phyloP scores from a whole-genome alignment of 1,284 basidiomycete genomes.

The Spongiforma sp. region DNA sequence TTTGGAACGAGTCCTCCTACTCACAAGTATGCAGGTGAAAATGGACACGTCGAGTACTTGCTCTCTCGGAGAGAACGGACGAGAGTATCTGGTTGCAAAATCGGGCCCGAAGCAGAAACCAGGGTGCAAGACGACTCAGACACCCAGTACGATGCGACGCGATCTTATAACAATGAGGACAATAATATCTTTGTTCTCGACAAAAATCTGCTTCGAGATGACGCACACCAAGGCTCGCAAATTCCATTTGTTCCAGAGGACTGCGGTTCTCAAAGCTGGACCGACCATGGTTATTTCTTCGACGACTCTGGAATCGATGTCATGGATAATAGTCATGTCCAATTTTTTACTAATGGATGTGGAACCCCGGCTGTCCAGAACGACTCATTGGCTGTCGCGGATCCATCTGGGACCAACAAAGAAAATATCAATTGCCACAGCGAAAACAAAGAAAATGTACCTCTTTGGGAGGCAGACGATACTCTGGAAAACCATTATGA shows the following conservation, averaged over 20 bases:
- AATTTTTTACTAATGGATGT: constrained; percentile 9
- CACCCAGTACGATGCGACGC: not conserved
- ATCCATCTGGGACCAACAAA: constrained; percentile 13
- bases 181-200: not conserved
- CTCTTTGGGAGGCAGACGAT: constrained; percentile 11
- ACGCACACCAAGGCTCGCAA: constrained; percentile 1
- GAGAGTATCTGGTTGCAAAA: constrained; percentile 11
- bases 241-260: not conserved
- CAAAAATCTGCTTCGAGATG: not conserved
- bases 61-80: constrained; percentile 32
- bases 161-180: constrained; percentile 1
- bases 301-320: constrained; percentile 34
- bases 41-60: constrained; percentile 20
- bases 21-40: constrained; percentile 16
- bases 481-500: constrained; percentile 16
- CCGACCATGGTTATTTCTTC: constrained; percentile 14
- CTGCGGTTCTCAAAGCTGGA: not conserved
- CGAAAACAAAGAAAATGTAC: constrained; percentile 30
- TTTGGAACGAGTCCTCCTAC: constrained; percentile 34
- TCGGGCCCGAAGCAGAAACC: constrained; percentile 3
- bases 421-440: constrained; percentile 12
- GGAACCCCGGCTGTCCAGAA: constrained; percentile 5
- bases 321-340: constrained; percentile 10
- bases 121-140: not conserved
- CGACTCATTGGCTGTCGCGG: not conserved